Conservation (phyloP, 495 filamentous ascomycete species). For the Ramalina peruviana region DNA sequence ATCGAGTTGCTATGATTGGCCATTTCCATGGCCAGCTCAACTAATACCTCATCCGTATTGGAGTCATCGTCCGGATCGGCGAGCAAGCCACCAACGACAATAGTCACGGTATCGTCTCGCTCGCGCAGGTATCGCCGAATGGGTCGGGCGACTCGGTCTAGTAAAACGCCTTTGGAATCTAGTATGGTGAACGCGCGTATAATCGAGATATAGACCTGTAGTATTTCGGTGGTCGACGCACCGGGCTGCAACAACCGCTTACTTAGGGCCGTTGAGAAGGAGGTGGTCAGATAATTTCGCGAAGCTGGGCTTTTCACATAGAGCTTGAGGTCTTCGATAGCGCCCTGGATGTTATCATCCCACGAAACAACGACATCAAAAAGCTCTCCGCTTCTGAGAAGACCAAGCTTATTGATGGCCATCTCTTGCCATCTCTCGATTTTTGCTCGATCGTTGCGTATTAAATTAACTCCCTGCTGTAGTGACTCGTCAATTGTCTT, state of each 20-base stretch:
- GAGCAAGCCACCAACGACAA: slow-evolving; percentile 75
- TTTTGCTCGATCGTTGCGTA: slow-evolving; percentile 40
- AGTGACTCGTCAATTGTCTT: slow-evolving; percentile 24
- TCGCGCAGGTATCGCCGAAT: slow-evolving; percentile 79
- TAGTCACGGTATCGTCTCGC: slow-evolving; percentile 83
- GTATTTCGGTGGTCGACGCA: slow-evolving; percentile 74
- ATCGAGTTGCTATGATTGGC: slow-evolving; percentile 40
- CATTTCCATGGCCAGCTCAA: slow-evolving; percentile 65
- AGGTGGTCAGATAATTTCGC: slow-evolving; percentile 49
- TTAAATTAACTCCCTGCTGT: slow-evolving; percentile 10
- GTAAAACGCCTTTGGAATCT: slow-evolving; percentile 79
- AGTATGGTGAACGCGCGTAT: slow-evolving; percentile 82
- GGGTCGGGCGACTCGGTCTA: slow-evolving; percentile 70
- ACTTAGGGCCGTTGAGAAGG: slow-evolving; percentile 54
- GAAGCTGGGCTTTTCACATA: slow-evolving; percentile 43
- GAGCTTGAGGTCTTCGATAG: slow-evolving; percentile 63
- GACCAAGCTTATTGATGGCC: slow-evolving; percentile 61
- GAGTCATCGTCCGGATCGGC: slow-evolving; percentile 44
- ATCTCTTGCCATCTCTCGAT: slow-evolving; percentile 73
- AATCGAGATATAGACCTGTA: slow-evolving; percentile 81
- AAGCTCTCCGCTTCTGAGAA: slow-evolving; percentile 63
- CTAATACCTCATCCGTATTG: slow-evolving; percentile 37
- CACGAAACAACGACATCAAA: slow-evolving; percentile 82
- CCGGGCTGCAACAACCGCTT: slow-evolving; percentile 75
- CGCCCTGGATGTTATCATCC: slow-evolving; percentile 58